Percentiles rank a stretch among this genome's conserved stretches.
Evolutionary conservation across 2,329 filamentous ascomycete species (phyloP).

Genomic region (Pseudocercospora eumusae): DNA sequence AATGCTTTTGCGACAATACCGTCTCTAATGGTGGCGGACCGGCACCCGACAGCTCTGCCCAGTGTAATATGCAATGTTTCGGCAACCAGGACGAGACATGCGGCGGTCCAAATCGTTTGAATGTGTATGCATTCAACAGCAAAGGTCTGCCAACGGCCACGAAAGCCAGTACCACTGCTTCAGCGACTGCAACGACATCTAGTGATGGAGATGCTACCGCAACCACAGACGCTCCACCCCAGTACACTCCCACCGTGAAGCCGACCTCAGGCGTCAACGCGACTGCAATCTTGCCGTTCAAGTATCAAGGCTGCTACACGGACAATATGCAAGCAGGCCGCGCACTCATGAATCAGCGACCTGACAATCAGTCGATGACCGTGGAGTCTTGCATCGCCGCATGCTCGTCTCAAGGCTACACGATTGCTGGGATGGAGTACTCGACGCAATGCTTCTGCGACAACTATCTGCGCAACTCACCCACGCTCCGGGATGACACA

Average conservation of each 20-base stretch:
- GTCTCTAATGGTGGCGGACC: constrained; percentile 32
- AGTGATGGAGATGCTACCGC: background rate
- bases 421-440: constrained; percentile 40
- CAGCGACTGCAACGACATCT: constrained; percentile 8
- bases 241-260: constrained; percentile 23
- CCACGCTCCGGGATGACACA: constrained; percentile 26
- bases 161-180: background rate
- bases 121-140: constrained; percentile 34
- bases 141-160: constrained; percentile 21
- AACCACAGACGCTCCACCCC: constrained; percentile 26
- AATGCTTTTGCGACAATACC: constrained; percentile 40
- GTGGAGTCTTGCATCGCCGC: constrained; percentile 34
- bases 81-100: constrained; percentile 35
- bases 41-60: constrained; percentile 26
- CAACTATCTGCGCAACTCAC: constrained; percentile 32
- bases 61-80: constrained; percentile 37
- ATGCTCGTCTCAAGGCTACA: constrained; percentile 37
- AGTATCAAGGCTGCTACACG: constrained; percentile 34
- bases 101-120: constrained; percentile 34
- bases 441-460: constrained; percentile 40
- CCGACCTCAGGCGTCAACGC: constrained; percentile 33
- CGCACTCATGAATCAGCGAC: constrained; percentile 21
- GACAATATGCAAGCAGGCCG: constrained; percentile 31
- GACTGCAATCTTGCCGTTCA: constrained; percentile 28
- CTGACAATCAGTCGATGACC: constrained; percentile 26